phyloP scores from a whole-genome alignment of 2,329 filamentous ascomycete species.

The Cephalotrichum gorgonifer region DNA sequence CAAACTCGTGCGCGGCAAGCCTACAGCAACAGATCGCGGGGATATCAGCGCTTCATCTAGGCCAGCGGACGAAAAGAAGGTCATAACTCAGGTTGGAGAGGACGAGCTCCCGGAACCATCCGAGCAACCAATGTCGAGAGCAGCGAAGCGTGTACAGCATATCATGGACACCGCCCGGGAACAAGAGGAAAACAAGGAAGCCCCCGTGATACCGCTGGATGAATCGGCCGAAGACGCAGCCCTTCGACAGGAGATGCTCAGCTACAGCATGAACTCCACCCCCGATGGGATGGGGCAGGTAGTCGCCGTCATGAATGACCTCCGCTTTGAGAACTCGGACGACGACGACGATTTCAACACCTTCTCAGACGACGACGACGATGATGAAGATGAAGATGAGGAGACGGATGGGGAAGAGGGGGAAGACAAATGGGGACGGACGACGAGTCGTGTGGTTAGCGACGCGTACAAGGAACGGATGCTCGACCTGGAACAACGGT shows the following conservation, averaged over 20 bases:
- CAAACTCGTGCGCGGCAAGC: no score
- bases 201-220: constrained; percentile 54
- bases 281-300: constrained; percentile 68
- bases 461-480: constrained; percentile 73
- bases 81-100: constrained; percentile 48
- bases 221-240: constrained; percentile 74
- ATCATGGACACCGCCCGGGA: constrained; percentile 47
- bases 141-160: constrained; percentile 39
- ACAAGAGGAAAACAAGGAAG: constrained; percentile 36
- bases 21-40: constrained; percentile 34
- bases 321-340: constrained; percentile 66
- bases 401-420: constrained; percentile 50
- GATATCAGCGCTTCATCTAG: constrained; percentile 41
- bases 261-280: constrained; percentile 62
- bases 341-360: constrained; percentile 36
- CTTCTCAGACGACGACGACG: constrained; percentile 40
- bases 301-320: constrained; percentile 88
- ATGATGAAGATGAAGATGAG: constrained; percentile 40
- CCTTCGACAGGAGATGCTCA: constrained; percentile 77
- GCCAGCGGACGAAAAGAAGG: constrained; percentile 41
- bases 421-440: constrained; percentile 69
- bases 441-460: constrained; percentile 54
- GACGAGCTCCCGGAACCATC: constrained; percentile 20
- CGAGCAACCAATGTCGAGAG: constrained; percentile 11
- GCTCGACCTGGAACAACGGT: constrained; percentile 70